These are phyloP conservation scores for Diospyros kaki DNA, from an alignment of 148 eudicot species.

Conservation along the genomic window DNA sequence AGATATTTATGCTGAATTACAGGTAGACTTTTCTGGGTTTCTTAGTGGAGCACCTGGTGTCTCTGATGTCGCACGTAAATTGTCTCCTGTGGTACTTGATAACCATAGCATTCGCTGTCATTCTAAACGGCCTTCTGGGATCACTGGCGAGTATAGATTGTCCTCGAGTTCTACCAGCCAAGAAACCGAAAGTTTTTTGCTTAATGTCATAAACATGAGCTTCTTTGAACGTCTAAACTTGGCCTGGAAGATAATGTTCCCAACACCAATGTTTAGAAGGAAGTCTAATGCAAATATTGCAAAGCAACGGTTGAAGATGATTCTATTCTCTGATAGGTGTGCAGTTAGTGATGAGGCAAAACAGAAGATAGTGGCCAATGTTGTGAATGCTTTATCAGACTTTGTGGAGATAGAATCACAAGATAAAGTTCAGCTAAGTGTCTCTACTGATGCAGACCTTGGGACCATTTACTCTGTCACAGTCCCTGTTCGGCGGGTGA, in stretches of 20 bases:
- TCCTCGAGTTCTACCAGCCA: slow-evolving; percentile 52
- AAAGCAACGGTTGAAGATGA: slow-evolving; percentile 92
- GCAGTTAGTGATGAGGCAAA: slow-evolving; percentile 96
- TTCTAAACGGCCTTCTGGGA: slow-evolving; percentile 49
- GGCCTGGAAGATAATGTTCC: slow-evolving; percentile 94
- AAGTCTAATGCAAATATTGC: slow-evolving; percentile 83
- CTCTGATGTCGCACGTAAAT: slow-evolving; percentile 35
- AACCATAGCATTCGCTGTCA: slow-evolving; percentile 47
- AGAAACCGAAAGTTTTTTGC: slow-evolving; percentile 69
- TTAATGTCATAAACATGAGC: slow-evolving; percentile 71
- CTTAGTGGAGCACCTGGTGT: slow-evolving; percentile 33
- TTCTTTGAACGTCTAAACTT: slow-evolving; percentile 80
- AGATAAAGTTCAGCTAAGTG: slow-evolving; percentile 80
- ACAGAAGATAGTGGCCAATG: slow-evolving; percentile 76
- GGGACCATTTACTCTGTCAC: slow-evolving; percentile 96
- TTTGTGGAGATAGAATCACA: slow-evolving; percentile 91
- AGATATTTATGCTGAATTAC: slow-evolving; percentile 16
- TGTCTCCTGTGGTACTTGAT: slow-evolving; percentile 25
- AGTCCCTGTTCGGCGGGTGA: slow-evolving; percentile 93
- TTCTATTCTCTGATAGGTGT: slow-evolving; percentile 92
- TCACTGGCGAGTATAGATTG: slow-evolving; percentile 41
- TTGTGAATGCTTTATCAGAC: slow-evolving; percentile 76
- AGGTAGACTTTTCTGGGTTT: slow-evolving; percentile 63
- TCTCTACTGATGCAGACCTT: slow-evolving; percentile 69
- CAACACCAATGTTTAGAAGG: slow-evolving; percentile 44